Evolutionary conservation across 179 eudicot species (phyloP), one percentile per base, ranked within the genome.

Genomic region (Beta lomatogona): DNA sequence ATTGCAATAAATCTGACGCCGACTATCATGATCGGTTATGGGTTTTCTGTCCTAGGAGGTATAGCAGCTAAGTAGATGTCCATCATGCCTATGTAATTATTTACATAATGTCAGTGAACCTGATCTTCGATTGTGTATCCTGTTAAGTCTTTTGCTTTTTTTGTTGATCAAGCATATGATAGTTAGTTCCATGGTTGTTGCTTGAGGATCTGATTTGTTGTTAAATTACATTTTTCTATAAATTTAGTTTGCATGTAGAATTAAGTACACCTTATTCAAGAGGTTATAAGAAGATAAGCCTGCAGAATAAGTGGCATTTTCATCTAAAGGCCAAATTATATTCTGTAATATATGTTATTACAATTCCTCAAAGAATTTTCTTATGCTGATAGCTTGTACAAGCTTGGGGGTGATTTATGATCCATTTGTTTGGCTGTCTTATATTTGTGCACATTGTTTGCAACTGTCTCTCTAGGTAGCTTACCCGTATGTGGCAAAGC

Each of bases 401-500:
- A 52, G 41, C 41, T 53, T 59, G 52, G 13, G 28, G 16, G 4
- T 9, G 52, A 59, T 63, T 52, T 4, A 8, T 59, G 58, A 65
- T 31, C 64, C 36, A 21, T 77, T 59, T 15, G 41, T 48, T 69
- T 11, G 15, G 19, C 57, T 45, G 15, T 82, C 45, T 73, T 25
- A 66, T 28, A 69, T 22, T 36, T 36, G 53, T 71, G 18, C 28
- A 44, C 25, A 63, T 45, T 81, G 70, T 78, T 79, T 71, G 53
- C 22, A 61, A 61, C 54, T 36, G 44, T 81, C 74, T 77, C 71
- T 36, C 69, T 82, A 96, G 99, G 99, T 96, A 77, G 99, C 99
- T 77, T 96, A 96, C 88, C 99, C 99, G 31, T 94, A 96, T 85
- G 86, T 96, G 52, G 99, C 98, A 59, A 96, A 96, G 85, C 93